Conservation (phyloP, 2,329 filamentous ascomycete species). For the Epichloe coenophiala region DNA sequence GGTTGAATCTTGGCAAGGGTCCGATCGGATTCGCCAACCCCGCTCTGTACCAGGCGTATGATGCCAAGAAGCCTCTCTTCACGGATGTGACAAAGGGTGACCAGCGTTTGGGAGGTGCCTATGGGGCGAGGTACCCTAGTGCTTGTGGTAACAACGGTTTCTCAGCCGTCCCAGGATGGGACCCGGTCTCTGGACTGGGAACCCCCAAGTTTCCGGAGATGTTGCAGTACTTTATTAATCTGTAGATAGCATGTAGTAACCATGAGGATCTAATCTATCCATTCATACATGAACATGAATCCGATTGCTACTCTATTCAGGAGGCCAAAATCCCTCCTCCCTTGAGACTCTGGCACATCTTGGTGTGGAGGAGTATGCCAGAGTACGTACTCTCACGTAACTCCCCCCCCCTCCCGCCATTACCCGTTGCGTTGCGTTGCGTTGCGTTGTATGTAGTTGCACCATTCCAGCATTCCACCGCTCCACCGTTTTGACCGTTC, state of each 20-base stretch:
- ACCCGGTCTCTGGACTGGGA: conserved; percentile 10
- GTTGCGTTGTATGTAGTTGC: too few species aligned
- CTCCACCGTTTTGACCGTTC: too few species aligned
- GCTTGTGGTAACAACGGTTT: conserved; percentile 10
- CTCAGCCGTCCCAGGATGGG: conserved; percentile 10
- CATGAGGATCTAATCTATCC: too few species aligned
- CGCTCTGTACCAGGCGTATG: conserved; percentile 11
- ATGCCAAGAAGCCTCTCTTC: conserved; percentile 6
- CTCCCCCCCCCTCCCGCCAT: too few species aligned
- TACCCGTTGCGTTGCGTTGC: too few species aligned
- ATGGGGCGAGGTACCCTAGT: conserved; percentile 2
- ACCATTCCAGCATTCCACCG: too few species aligned
- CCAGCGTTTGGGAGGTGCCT: conserved; percentile 8
- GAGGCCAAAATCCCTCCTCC: too few species aligned
- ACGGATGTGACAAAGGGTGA: conserved; percentile 8
- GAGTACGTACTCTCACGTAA: too few species aligned
- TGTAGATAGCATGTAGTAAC: background rate
- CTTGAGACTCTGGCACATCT: too few species aligned
- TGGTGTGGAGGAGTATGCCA: too few species aligned
- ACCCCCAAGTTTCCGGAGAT: conserved; percentile 8
- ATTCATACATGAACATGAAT: too few species aligned
- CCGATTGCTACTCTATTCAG: too few species aligned
- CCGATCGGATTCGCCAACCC: conserved; percentile 22
- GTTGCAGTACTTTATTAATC: conserved; percentile 29
- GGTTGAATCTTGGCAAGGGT: conserved; percentile 15